A percentile compares a stretch with the other conserved stretches of the same genome.
These are phyloP conservation scores for Thuja plicata DNA, from an alignment of 83 land plant species.

Conservation along the genomic window DNA sequence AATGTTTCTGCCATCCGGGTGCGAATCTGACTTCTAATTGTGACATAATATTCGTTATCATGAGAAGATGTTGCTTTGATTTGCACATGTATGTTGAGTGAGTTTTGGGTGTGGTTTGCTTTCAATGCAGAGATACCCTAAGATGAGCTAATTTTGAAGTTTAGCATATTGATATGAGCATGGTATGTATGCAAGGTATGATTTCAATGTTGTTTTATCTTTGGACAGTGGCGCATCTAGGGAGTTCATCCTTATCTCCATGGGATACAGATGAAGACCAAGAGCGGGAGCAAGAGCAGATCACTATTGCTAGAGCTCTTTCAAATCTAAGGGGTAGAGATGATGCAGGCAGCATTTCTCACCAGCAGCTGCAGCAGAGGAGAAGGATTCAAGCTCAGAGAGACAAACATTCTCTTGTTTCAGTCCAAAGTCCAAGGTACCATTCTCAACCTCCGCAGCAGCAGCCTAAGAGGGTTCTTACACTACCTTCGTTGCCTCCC, in stretches of 20 bases:
- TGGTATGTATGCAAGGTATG: neutral
- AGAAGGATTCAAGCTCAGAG: conserved; percentile 19
- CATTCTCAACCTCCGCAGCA: conserved; percentile 17
- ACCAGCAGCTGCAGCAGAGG: conserved; percentile 19
- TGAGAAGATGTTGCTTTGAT: too few species aligned
- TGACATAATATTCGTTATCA: too few species aligned
- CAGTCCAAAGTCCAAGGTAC: conserved; percentile 21
- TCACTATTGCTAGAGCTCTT: conserved; percentile 35
- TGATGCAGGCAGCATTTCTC: conserved; percentile 13
- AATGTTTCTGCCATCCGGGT: too few species aligned
- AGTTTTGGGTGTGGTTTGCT: neutral
- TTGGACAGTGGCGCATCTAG: conserved; percentile 29
- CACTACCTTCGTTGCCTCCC: conserved; percentile 4
- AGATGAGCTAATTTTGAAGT: neutral
- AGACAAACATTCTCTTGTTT: neutral
- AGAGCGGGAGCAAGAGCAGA: conserved; percentile 45
- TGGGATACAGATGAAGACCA: conserved; percentile 30
- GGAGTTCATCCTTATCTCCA: conserved; percentile 18
- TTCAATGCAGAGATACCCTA: neutral
- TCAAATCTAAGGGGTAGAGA: conserved; percentile 21
- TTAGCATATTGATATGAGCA: neutral
- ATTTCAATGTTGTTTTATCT: neutral
- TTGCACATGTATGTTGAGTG: neutral
- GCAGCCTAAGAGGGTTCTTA: neutral
- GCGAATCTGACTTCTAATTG: too few species aligned